Percentiles rank a stretch among this genome's conserved stretches.
These are phyloP conservation scores for Biscogniauxia mediterranea DNA, from an alignment of 2,329 filamentous ascomycete genomes.

Conservation along the genomic window DNA sequence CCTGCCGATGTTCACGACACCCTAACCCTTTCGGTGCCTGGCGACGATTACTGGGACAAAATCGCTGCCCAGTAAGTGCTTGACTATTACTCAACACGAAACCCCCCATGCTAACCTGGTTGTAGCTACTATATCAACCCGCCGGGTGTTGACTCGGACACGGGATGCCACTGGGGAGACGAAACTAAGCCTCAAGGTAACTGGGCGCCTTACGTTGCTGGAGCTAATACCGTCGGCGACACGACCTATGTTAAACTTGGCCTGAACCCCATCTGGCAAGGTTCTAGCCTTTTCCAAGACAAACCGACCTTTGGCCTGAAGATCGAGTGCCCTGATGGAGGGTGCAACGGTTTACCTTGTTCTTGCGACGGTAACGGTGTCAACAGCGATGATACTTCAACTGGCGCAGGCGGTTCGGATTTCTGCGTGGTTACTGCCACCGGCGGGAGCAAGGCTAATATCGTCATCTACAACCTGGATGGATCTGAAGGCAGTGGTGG, in stretches of 20 bases:
- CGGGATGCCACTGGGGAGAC: conserved; percentile 72
- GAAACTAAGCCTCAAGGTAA: conserved; percentile 64
- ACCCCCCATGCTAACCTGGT: no score
- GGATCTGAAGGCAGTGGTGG: conserved; percentile 38
- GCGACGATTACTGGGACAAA: conserved; percentile 64
- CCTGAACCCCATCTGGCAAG: conserved; percentile 73
- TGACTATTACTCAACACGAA: conserved; percentile 10
- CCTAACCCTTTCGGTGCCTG: conserved; percentile 68
- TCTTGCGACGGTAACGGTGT: conserved; percentile 66
- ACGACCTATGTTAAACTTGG: conserved; percentile 73
- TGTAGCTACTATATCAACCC: conserved; percentile 74
- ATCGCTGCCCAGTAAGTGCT: conserved; percentile 71
- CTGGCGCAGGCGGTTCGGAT: conserved; percentile 64
- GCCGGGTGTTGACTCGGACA: conserved; percentile 58
- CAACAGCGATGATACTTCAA: conserved; percentile 49
- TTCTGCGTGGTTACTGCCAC: conserved; percentile 79
- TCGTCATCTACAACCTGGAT: conserved; percentile 58
- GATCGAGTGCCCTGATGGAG: conserved; percentile 64
- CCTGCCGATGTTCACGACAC: conserved; percentile 63
- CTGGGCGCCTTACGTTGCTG: conserved; percentile 75
- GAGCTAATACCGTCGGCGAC: conserved; percentile 69
- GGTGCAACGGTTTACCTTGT: conserved; percentile 74
- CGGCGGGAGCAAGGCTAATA: conserved; percentile 62
- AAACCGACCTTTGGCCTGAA: conserved; percentile 66
- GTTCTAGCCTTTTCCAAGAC: conserved; percentile 51